phyloP scores from a whole-genome alignment of 2,329 filamentous ascomycete species.

The Coniochaeta sp. region DNA sequence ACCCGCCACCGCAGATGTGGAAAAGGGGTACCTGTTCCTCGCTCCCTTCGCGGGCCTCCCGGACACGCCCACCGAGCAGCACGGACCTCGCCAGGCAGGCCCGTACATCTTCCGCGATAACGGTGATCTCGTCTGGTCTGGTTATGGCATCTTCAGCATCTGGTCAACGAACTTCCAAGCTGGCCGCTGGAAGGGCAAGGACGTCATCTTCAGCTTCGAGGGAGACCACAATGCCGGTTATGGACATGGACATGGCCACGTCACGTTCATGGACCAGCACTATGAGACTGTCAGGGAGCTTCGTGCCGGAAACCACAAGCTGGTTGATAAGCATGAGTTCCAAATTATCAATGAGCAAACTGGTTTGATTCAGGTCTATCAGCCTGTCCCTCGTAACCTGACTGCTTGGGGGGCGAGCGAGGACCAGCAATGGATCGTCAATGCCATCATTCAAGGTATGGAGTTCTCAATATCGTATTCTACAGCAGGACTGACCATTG shows the following conservation, averaged over 20 bases:
- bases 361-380: conserved; percentile 45
- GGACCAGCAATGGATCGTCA: conserved; percentile 49
- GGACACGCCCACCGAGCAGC: conserved; percentile 21
- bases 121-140: conserved; percentile 51
- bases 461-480: too few species aligned
- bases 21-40: conserved; percentile 22
- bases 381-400: conserved; percentile 39
- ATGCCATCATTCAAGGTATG: conserved; percentile 45
- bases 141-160: conserved; percentile 43
- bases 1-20: conserved; percentile 29
- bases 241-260: conserved; percentile 47
- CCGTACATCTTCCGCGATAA: conserved; percentile 49
- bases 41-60: conserved; percentile 16
- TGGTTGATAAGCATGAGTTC: conserved; percentile 50
- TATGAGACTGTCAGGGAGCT: conserved; percentile 49
- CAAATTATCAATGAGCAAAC: conserved; percentile 44
- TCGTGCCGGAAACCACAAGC: conserved; percentile 40
- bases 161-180: conserved; percentile 49
- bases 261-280: conserved; percentile 43
- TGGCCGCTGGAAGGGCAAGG: conserved; percentile 39
- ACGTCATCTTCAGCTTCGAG: conserved; percentile 47
- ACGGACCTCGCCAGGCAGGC: conserved; percentile 40
- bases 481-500: too few species aligned
- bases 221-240: conserved; percentile 43
- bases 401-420: conserved; percentile 35